Conservation (phyloP, 306 rosid genomes). For the Notholithocarpus densiflorus region DNA sequence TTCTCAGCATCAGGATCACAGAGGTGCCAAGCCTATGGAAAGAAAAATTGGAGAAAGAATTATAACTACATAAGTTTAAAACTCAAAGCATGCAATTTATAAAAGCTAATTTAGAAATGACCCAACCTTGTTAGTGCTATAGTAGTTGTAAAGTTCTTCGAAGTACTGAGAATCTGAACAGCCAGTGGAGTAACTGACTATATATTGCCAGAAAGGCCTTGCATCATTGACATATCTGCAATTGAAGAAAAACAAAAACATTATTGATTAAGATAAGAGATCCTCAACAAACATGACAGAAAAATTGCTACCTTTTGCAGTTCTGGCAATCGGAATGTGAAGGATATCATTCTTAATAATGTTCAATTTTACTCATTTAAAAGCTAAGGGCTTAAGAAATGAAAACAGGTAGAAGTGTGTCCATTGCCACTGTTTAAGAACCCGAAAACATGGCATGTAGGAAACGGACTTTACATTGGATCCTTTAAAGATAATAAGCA, state of each 20-base stretch:
- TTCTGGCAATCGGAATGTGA: background rate
- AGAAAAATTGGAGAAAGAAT: conserved; percentile 8
- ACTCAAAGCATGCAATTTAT: background rate
- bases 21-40: conserved; percentile 90
- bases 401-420: background rate
- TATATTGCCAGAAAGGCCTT: conserved; percentile 95
- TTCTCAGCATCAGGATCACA: conserved; percentile 80
- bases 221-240: conserved; percentile 96
- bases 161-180: conserved; percentile 93
- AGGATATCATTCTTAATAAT: background rate
- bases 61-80: conserved; percentile 9
- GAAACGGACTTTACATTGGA: no score
- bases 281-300: conserved; percentile 1
- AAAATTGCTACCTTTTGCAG: background rate
- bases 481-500: background rate
- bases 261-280: background rate
- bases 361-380: background rate
- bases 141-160: conserved; percentile 87
- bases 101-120: background rate
- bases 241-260: background rate
- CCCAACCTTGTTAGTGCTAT: conserved; percentile 77
- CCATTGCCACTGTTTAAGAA: background rate
- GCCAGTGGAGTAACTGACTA: conserved; percentile 86
- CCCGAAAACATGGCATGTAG: background rate
- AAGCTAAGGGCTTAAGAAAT: background rate